Evolutionary conservation across 768 basidiomycete species (phyloP).

Genomic region (Russula emetica): DNA sequence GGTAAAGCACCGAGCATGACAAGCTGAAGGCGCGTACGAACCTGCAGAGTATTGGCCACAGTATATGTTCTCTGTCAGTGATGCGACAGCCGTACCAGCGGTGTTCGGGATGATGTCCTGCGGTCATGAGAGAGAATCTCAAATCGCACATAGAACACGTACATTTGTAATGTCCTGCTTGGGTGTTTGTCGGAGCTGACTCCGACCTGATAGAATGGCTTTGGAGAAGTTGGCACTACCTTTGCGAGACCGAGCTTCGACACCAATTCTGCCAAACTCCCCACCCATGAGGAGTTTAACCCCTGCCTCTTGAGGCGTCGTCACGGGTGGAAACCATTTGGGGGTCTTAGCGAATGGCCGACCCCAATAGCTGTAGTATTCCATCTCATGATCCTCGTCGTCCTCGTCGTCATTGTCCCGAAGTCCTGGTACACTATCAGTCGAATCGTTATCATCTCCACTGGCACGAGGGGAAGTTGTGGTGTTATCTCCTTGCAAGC

Average conservation of each 20-base stretch:
- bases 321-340: constrained; percentile 41
- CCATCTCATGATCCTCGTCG: constrained; percentile 20
- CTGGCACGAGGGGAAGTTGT: neutral
- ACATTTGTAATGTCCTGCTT: constrained; percentile 58
- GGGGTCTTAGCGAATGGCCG: constrained; percentile 29
- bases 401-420: constrained; percentile 41
- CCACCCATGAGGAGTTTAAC: constrained; percentile 64
- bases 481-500: neutral
- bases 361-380: constrained; percentile 29
- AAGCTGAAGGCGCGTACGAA: constrained; percentile 30
- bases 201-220: constrained; percentile 41
- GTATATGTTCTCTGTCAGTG: constrained; percentile 71
- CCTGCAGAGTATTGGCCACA: constrained; percentile 80
- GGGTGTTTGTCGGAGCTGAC: constrained; percentile 30
- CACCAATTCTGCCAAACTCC: constrained; percentile 68
- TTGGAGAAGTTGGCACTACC: constrained; percentile 48
- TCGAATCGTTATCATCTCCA: neutral
- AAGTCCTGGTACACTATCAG: constrained; percentile 8
- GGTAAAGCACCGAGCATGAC: constrained; percentile 10
- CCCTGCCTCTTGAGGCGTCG: constrained; percentile 60
- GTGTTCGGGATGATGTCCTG: constrained; percentile 76
- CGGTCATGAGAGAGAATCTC: neutral
- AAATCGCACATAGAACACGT: constrained; percentile 30
- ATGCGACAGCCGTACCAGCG: constrained; percentile 73
- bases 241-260: constrained; percentile 44